phyloP scores from a whole-genome alignment of 2,329 filamentous ascomycete species.

The Gnomoniopsis smithogilvyi region DNA sequence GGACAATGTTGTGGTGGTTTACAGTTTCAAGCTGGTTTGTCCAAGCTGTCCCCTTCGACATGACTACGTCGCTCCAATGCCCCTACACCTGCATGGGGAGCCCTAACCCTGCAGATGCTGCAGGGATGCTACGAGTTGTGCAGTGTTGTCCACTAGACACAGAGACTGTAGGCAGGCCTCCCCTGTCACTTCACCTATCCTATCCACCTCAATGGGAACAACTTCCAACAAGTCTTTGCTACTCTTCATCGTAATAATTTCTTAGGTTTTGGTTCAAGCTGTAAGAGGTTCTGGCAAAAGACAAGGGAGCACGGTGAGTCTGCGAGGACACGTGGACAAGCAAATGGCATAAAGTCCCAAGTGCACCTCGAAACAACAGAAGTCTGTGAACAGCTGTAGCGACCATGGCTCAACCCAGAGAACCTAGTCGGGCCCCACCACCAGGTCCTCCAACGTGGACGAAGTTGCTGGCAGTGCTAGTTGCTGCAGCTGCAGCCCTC shows the following conservation, averaged over 20 bases:
- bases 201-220: too few species aligned
- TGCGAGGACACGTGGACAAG: neutral
- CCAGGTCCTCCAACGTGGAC: slow-evolving; percentile 13
- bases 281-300: too few species aligned
- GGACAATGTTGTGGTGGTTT: slow-evolving; percentile 1
- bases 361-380: slow-evolving; percentile 9
- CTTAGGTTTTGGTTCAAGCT: too few species aligned
- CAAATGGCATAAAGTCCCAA: neutral
- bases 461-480: slow-evolving; percentile 11
- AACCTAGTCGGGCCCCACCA: too few species aligned
- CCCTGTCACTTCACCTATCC: too few species aligned
- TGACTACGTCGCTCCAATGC: neutral
- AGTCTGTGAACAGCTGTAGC: too few species aligned
- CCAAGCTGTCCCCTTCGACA: slow-evolving; percentile 7
- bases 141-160: too few species aligned
- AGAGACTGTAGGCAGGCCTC: too few species aligned
- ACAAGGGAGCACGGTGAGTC: neutral
- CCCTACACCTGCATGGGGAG: neutral
- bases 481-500: slow-evolving; percentile 15
- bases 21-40: slow-evolving; percentile 11
- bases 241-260: too few species aligned
- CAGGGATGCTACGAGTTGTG: neutral
- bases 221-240: too few species aligned
- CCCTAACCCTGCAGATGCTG: neutral
- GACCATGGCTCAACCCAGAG: too few species aligned